phyloP scores from a whole-genome alignment of 2,329 filamentous ascomycete species.

The Phaeosphaeriaceae sp. region DNA sequence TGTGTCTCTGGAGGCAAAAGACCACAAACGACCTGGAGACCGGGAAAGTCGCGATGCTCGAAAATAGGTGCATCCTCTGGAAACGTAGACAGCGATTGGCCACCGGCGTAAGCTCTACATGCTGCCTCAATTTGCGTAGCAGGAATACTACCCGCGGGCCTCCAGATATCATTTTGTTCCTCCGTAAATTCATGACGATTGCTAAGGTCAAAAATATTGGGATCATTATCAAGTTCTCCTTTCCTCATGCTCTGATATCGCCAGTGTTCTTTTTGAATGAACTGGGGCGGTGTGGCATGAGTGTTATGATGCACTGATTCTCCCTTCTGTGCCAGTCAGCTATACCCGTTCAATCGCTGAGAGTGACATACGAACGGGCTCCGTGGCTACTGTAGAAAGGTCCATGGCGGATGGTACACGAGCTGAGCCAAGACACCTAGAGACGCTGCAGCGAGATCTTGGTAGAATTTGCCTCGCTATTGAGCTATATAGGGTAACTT shows the following conservation, averaged over 20 bases:
- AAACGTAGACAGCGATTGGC: constrained; percentile 24
- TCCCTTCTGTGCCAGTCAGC: constrained; percentile 27
- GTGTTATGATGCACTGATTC: constrained; percentile 45
- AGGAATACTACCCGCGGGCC: constrained; percentile 33
- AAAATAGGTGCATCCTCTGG: constrained; percentile 40
- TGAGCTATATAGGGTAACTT: neutral
- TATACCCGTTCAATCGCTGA: constrained; percentile 20
- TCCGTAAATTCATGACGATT: constrained; percentile 38
- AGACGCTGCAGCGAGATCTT: neutral
- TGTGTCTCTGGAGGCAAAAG: constrained; percentile 78
- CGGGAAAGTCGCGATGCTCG: constrained; percentile 47
- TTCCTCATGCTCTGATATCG: constrained; percentile 66
- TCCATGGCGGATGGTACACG: constrained; percentile 24
- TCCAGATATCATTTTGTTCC: constrained; percentile 40
- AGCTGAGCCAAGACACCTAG: neutral
- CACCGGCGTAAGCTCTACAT: constrained; percentile 41
- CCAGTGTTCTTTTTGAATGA: constrained; percentile 45
- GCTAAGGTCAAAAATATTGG: constrained; percentile 52
- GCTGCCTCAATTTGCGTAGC: constrained; percentile 37
- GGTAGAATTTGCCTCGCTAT: neutral
- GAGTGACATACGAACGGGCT: constrained; percentile 43
- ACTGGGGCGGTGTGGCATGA: constrained; percentile 44
- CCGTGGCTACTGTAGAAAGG: constrained; percentile 29
- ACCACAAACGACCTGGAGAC: constrained; percentile 77
- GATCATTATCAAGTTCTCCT: constrained; percentile 58